Evolutionary conservation across 2,329 filamentous ascomycete genomes (phyloP).

Genomic region (Pseudomassariella vexata): DNA sequence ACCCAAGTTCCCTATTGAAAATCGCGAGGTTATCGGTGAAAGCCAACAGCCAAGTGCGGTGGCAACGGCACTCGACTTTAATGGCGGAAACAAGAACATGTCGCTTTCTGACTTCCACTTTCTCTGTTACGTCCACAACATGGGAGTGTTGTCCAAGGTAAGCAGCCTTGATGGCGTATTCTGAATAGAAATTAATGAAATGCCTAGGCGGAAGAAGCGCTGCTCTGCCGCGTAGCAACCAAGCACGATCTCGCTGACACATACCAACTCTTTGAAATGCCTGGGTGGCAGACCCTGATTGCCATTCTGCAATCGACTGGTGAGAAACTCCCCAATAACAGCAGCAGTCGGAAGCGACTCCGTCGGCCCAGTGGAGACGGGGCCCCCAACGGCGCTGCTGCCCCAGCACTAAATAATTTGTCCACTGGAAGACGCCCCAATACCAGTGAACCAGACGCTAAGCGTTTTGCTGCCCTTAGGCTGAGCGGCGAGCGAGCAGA

Average conservation of each 20-base stretch:
- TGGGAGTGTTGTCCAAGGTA: constrained; percentile 83
- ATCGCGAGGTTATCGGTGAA: constrained; percentile 80
- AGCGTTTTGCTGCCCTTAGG: constrained; percentile 31
- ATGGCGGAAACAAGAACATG: constrained; percentile 51
- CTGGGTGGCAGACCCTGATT: constrained; percentile 90
- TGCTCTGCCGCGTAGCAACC: constrained; percentile 80
- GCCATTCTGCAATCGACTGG: constrained; percentile 93
- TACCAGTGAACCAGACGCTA: constrained; percentile 28
- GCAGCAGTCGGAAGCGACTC: constrained; percentile 50
- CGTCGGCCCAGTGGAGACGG: constrained; percentile 33
- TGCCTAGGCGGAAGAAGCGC: constrained; percentile 75
- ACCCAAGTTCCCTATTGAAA: constrained; percentile 80
- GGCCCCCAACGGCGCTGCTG: constrained; percentile 13
- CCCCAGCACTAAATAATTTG: constrained; percentile 3
- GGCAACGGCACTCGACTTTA: constrained; percentile 62
- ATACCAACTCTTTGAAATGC: constrained; percentile 76
- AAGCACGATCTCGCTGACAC: constrained; percentile 75
- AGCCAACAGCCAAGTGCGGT: constrained; percentile 71
- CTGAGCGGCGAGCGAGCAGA: constrained; percentile 21
- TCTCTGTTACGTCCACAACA: constrained; percentile 75
- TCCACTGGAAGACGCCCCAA: no score
- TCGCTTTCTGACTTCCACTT: constrained; percentile 89
- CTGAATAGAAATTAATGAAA: constrained; percentile 9
- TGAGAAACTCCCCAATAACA: constrained; percentile 70
- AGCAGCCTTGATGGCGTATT: constrained; percentile 15